A percentile compares a stretch with the other conserved stretches of the same genome.
These are phyloP conservation scores for Goffeauzyma gilvescens DNA, from an alignment of 768 basidiomycete species.

Conservation along the genomic window DNA sequence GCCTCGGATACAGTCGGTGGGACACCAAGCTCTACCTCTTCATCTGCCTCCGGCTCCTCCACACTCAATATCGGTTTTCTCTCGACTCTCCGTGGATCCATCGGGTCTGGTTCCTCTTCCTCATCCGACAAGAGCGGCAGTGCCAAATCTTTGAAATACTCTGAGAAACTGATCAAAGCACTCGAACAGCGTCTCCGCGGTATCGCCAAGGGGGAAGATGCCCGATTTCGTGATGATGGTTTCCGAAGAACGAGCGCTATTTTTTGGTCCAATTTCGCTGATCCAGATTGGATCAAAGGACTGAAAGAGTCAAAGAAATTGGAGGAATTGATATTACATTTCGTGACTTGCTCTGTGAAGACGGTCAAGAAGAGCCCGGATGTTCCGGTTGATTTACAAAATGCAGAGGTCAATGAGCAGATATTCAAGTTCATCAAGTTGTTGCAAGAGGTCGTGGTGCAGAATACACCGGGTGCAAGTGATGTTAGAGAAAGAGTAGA, in stretches of 20 bases:
- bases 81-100: no score
- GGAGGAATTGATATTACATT: constrained; percentile 90
- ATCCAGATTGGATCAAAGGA: constrained; percentile 64
- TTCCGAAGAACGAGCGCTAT: constrained; percentile 76
- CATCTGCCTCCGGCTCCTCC: no score
- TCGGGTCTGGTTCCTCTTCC: no score
- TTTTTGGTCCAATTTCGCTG: constrained; percentile 77
- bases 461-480: constrained; percentile 54
- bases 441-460: constrained; percentile 48
- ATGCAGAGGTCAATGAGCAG: constrained; percentile 75
- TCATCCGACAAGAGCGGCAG: no score
- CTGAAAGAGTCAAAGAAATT: constrained; percentile 95
- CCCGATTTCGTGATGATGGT: constrained; percentile 74
- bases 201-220: constrained; percentile 82
- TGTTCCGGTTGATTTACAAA: constrained; percentile 72
- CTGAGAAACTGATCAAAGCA: constrained; percentile 79
- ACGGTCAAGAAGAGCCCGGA: constrained; percentile 78
- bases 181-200: constrained; percentile 74
- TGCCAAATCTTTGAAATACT: constrained; percentile 66
- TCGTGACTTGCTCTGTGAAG: constrained; percentile 73
- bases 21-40: no score
- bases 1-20: no score
- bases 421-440: constrained; percentile 74
- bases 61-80: no score
- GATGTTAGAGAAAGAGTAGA: constrained; percentile 69